A percentile compares a stretch with the other conserved stretches of the same genome.
Evolutionary conservation across 2,329 filamentous ascomycete genomes (phyloP).

Genomic region (Colletotrichum sp.): DNA sequence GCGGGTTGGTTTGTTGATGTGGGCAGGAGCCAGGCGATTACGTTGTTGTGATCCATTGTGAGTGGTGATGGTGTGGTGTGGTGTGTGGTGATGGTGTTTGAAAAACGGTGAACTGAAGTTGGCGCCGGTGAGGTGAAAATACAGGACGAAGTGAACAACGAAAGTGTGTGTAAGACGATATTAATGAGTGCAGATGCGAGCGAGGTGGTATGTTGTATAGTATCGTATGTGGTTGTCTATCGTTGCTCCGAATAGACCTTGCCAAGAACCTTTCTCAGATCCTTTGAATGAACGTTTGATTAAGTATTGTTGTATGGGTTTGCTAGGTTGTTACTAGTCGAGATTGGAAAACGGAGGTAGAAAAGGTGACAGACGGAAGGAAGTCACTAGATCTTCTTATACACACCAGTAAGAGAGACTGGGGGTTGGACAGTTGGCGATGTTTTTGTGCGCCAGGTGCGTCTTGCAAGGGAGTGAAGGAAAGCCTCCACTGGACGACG

Average conservation of each 20-base stretch:
- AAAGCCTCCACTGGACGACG: conserved; percentile 10
- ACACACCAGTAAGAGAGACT: background rate
- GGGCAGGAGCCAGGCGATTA: conserved; percentile 22
- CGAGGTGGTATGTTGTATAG: background rate
- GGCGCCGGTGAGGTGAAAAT: background rate
- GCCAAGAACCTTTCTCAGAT: background rate
- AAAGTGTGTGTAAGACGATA: background rate
- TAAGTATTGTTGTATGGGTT: background rate
- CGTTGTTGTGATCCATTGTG: conserved; percentile 14
- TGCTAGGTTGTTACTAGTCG: background rate
- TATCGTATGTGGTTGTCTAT: background rate
- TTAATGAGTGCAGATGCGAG: background rate
- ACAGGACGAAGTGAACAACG: background rate
- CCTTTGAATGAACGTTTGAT: conserved; percentile 7
- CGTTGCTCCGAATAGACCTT: background rate
- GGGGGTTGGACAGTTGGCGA: conserved; percentile 12
- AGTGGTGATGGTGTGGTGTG: background rate
- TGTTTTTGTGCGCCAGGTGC: conserved; percentile 17
- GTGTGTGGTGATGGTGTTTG: background rate
- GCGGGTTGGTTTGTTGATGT: conserved; percentile 19
- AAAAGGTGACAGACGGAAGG: background rate
- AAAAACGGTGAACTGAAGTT: background rate
- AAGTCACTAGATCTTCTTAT: conserved; percentile 21
- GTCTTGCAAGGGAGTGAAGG: background rate
- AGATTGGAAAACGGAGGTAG: background rate